Conservation (phyloP, 139 green algal species). For the Gonium pectorale region DNA sequence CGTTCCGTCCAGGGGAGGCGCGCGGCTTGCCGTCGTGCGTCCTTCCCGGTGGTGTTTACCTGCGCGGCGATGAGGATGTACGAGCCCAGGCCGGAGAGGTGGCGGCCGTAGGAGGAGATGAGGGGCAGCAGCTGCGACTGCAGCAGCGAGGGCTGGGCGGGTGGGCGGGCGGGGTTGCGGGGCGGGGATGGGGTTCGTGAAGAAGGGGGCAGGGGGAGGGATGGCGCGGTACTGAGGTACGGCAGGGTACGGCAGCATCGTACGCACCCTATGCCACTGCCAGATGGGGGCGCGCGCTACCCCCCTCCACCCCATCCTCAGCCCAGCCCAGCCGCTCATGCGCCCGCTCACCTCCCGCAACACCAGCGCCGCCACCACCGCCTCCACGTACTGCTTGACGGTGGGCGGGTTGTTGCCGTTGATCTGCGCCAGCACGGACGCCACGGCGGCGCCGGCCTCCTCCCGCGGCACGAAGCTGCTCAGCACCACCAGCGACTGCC, state of each 20-base stretch:
- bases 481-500: constrained; percentile 76
- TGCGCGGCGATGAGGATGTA: constrained; percentile 65
- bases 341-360: constrained; percentile 57
- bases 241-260: too few species aligned
- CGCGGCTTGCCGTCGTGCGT: too few species aligned
- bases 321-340: too few species aligned
- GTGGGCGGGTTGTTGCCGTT: constrained; percentile 57
- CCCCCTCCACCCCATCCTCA: too few species aligned
- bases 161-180: neutral
- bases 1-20: too few species aligned
- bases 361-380: constrained; percentile 65
- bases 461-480: constrained; percentile 41
- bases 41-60: too few species aligned
- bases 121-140: constrained; percentile 62
- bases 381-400: constrained; percentile 85
- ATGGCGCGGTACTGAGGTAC: too few species aligned
- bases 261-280: too few species aligned
- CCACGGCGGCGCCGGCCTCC: constrained; percentile 1
- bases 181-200: neutral
- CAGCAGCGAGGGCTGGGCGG: constrained; percentile 50
- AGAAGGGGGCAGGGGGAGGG: too few species aligned
- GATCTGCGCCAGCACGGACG: constrained; percentile 41
- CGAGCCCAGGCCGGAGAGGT: constrained; percentile 59
- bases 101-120: constrained; percentile 56
- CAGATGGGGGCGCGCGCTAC: too few species aligned